Evolutionary conservation across 768 basidiomycete species (phyloP).

Genomic region (Auricularia sp.): DNA sequence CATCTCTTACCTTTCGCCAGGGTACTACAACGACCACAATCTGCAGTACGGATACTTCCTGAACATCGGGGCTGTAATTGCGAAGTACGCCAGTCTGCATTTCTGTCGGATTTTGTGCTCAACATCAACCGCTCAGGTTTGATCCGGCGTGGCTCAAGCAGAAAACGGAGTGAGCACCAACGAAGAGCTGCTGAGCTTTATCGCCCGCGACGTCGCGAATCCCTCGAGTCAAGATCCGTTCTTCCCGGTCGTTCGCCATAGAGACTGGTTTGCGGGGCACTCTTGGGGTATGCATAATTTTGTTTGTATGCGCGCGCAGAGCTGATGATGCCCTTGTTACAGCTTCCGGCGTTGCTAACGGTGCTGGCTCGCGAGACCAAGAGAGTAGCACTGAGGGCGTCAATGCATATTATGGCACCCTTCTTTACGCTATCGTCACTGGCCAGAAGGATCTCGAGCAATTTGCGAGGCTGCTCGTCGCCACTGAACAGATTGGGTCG

Average conservation of each 20-base stretch:
- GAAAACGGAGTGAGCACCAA: conserved; percentile 16
- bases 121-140: neutral
- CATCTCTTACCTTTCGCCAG: neutral
- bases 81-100: conserved; percentile 16
- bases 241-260: conserved; percentile 24
- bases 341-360: conserved; percentile 27
- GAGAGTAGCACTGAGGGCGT: conserved; percentile 26
- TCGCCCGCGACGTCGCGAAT: conserved; percentile 26
- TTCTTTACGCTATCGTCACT: conserved; percentile 24
- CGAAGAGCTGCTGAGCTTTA: conserved; percentile 6
- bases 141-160: conserved; percentile 18
- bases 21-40: conserved; percentile 14
- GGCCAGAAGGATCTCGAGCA: conserved; percentile 24
- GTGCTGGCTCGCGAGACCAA: conserved; percentile 26
- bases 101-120: neutral
- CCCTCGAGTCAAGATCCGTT: conserved; percentile 23
- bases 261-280: conserved; percentile 29
- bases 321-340: neutral
- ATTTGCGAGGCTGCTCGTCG: conserved; percentile 24
- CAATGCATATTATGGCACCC: conserved; percentile 27
- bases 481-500: conserved; percentile 23
- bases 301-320: no score
- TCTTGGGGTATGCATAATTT: conserved; percentile 18
- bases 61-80: conserved; percentile 22
- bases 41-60: conserved; percentile 30